Evolutionary conservation across 2,329 filamentous ascomycete species (phyloP).

Genomic region (Monosporascus cannonballus): DNA sequence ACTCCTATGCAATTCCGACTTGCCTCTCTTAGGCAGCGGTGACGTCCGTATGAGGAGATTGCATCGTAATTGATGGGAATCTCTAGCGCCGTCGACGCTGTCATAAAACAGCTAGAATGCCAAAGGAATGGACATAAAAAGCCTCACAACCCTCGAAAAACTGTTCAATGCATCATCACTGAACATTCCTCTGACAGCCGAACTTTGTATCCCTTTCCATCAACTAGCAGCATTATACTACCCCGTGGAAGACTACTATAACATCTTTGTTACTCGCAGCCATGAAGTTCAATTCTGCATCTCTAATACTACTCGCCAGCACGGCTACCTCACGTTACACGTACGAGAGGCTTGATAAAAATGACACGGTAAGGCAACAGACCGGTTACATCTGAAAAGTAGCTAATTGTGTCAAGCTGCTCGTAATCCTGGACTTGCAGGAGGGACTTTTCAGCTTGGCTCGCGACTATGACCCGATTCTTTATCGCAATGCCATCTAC

Average conservation of each 20-base stretch:
- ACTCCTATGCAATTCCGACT: too few species aligned
- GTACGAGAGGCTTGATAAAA: slow-evolving; percentile 30
- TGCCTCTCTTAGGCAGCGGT: too few species aligned
- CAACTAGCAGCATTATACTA: not conserved
- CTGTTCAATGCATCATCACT: too few species aligned
- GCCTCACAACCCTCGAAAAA: too few species aligned
- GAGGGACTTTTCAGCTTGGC: slow-evolving; percentile 53
- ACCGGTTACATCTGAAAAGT: slow-evolving; percentile 6
- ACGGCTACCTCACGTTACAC: slow-evolving; percentile 7
- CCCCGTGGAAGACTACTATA: not conserved
- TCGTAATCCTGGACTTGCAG: slow-evolving; percentile 55
- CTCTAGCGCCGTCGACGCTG: too few species aligned
- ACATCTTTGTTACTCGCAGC: too few species aligned
- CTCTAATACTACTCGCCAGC: not conserved
- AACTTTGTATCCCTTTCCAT: not conserved
- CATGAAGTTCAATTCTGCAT: not conserved
- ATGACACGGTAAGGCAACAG: slow-evolving; percentile 17
- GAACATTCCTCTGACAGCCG: too few species aligned
- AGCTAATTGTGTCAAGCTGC: slow-evolving; percentile 33
- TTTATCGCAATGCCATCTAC: slow-evolving; percentile 61
- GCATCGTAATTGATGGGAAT: too few species aligned
- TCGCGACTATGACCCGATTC: slow-evolving; percentile 59
- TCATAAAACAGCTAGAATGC: too few species aligned
- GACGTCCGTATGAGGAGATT: too few species aligned
- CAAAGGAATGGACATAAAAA: too few species aligned